Base-by-base conservation (phyloP, 805 yeast genomes). In the Saturnispora bothae region DNA sequence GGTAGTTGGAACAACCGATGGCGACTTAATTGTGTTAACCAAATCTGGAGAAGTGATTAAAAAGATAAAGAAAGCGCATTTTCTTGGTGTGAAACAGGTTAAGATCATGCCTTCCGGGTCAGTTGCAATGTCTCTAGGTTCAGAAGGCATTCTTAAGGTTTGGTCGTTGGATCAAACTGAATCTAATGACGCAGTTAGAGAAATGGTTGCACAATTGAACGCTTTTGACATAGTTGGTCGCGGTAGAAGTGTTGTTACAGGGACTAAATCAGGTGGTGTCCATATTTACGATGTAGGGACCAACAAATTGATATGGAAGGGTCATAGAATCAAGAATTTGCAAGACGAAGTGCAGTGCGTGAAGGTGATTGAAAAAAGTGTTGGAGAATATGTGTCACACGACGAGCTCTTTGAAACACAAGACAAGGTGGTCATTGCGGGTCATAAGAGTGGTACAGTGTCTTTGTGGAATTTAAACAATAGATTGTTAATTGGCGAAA, bases 211-310 rank as follows among this genome's bases (percentile, higher is more conserved):
- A 3, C 56, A 65, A 12, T 60, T 78, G 10, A 69, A 73, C 2
- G 78, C 65, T 44, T 43, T 72, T 2, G 65, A 56, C 3, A 48
- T 78, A 43, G 58, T 82, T 15, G 86, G 76, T 0, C 59, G 71
- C 14, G 94, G 94, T 1, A 59, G 89, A 29, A 81, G 82, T 50
- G 61, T 83, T 42, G 44, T 79, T 15, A 68, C 79, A 5, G 60
- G 76, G 9, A 66, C 74, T 5, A 36, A 44, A 4, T 83, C 75
- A 52, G 83, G 83, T 1, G 50, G 70, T 0, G 61, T 78, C 1
- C 64, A 59, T 31, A 50, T 83, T 27, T 82, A 86, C 88, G 89
- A 81, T 48, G 72, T 84, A 52, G 78, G 82, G 0, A 49, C 68
- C 1, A 84, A 78, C 1, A 38, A 49, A 15, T 48, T 57, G 7